phyloP scores from a whole-genome alignment of 2,329 filamentous ascomycete species.

The Fusarium continuum region DNA sequence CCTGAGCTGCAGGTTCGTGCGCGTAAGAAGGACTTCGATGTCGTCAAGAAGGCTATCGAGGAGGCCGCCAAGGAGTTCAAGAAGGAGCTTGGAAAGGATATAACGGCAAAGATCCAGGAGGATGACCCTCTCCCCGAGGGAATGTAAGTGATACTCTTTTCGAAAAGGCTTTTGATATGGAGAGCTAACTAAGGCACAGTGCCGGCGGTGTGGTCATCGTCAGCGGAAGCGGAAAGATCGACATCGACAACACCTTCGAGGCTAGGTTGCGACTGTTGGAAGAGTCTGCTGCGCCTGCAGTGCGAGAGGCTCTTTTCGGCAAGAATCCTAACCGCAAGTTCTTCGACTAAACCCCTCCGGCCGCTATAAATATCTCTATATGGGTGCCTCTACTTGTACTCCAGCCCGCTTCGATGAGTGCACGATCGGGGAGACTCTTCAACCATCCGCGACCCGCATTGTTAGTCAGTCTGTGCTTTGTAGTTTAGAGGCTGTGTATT shows the following conservation, averaged over 20 bases:
- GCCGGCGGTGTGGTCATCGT: conserved; percentile 84
- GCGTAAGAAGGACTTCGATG: conserved; percentile 79
- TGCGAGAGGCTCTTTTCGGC: conserved; percentile 89
- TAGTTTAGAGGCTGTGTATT: conserved; percentile 51
- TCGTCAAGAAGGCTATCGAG: conserved; percentile 80
- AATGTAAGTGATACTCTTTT: conserved; percentile 70
- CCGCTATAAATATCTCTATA: conserved; percentile 9
- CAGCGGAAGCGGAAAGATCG: conserved; percentile 89
- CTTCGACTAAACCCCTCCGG: conserved; percentile 71
- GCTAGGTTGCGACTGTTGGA: conserved; percentile 87
- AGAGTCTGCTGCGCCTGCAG: conserved; percentile 82
- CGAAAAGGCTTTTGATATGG: neutral
- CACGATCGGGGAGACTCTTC: conserved; percentile 32
- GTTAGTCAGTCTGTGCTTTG: conserved; percentile 41
- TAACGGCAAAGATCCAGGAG: conserved; percentile 78
- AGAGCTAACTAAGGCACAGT: conserved; percentile 59
- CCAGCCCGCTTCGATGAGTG: conserved; percentile 23
- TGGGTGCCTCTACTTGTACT: conserved; percentile 24
- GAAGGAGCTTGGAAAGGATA: conserved; percentile 75
- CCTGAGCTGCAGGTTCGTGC: conserved; percentile 77
- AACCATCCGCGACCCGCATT: conserved; percentile 39
- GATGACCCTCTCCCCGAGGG: conserved; percentile 80
- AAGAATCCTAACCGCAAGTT: conserved; percentile 97
- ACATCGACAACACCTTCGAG: conserved; percentile 98
- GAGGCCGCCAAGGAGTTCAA: conserved; percentile 85